Percentiles rank a stretch among this genome's conserved stretches.
Conservation (phyloP, 768 basidiomycete species). For the Collybiopsis luxurians region DNA sequence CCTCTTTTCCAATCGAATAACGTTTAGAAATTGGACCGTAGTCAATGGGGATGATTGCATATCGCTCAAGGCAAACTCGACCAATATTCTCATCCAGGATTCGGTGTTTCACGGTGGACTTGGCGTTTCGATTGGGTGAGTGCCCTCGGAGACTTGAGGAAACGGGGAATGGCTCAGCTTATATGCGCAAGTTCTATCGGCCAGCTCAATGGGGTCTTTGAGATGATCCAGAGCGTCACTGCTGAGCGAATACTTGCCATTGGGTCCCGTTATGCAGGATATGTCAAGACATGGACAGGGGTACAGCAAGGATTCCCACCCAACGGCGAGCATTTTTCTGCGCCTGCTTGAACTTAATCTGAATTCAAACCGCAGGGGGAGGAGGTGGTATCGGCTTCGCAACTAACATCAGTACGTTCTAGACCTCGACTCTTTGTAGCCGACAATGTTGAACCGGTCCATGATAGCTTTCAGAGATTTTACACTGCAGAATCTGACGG, state of each 20-base stretch:
- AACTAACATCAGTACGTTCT: slow-evolving; percentile 20
- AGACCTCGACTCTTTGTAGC: too few relatives aligned
- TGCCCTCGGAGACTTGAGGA: background rate
- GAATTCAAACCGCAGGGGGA: slow-evolving; percentile 20
- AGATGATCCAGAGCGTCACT: slow-evolving; percentile 32
- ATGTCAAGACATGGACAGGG: slow-evolving; percentile 35
- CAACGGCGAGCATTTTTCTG: slow-evolving; percentile 20
- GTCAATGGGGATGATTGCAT: slow-evolving; percentile 38
- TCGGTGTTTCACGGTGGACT: slow-evolving; percentile 33
- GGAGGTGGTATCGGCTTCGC: slow-evolving; percentile 30
- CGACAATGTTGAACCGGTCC: background rate
- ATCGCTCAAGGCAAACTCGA: slow-evolving; percentile 38
- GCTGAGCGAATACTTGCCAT: slow-evolving; percentile 23
- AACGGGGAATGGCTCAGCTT: background rate
- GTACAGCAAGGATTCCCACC: slow-evolving; percentile 22
- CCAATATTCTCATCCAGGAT: slow-evolving; percentile 38
- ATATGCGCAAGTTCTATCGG: slow-evolving; percentile 14
- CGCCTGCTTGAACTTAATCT: background rate
- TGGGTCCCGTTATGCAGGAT: slow-evolving; percentile 23
- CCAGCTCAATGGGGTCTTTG: slow-evolving; percentile 31
- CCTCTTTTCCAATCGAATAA: slow-evolving; percentile 34
- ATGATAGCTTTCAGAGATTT: slow-evolving; percentile 24
- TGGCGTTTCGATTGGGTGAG: slow-evolving; percentile 36
- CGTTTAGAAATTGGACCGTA: slow-evolving; percentile 34
- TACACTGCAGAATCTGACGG: slow-evolving; percentile 18